A percentile compares a stretch with the other conserved stretches of the same genome.
phyloP scores from a whole-genome alignment of 495 filamentous ascomycete species.

The Clavariopsis aquatica region DNA sequence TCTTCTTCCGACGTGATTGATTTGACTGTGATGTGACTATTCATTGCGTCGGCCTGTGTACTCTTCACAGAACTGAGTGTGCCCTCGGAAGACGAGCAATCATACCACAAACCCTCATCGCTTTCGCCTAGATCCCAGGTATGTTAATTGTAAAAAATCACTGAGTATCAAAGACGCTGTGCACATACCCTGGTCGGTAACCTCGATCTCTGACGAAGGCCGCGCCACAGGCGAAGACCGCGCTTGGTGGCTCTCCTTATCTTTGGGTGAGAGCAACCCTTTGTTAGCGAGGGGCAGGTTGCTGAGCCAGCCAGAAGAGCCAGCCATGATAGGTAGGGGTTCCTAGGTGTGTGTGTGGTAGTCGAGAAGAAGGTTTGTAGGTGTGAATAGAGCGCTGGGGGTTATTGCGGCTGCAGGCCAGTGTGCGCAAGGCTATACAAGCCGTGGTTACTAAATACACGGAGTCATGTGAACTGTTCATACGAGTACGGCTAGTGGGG shows the following conservation, averaged over 20 bases:
- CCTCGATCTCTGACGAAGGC: not conserved
- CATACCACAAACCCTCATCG: conserved; percentile 1
- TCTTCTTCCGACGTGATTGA: conserved; percentile 3
- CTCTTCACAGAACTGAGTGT: not conserved
- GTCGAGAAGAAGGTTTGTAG: too few relatives aligned
- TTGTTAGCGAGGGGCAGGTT: conserved; percentile 1
- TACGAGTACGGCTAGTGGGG: too few relatives aligned
- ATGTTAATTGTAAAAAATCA: not conserved
- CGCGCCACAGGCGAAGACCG: not conserved
- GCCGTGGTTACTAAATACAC: too few relatives aligned
- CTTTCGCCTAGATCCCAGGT: not conserved
- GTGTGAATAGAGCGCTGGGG: too few relatives aligned
- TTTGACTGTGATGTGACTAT: not conserved
- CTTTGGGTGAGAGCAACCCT: not conserved
- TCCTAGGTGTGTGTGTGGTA: too few relatives aligned
- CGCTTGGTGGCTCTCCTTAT: not conserved
- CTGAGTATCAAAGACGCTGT: not conserved
- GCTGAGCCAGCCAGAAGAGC: not conserved
- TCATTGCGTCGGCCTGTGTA: not conserved
- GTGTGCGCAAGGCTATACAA: too few relatives aligned
- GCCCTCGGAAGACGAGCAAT: conserved; percentile 3
- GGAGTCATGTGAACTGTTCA: too few relatives aligned
- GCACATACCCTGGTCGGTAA: not conserved
- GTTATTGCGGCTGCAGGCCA: too few relatives aligned
- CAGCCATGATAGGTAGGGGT: not conserved